Base-by-base conservation (phyloP, 2,329 filamentous ascomycete genomes). In the Davidsoniella eucalypti region DNA sequence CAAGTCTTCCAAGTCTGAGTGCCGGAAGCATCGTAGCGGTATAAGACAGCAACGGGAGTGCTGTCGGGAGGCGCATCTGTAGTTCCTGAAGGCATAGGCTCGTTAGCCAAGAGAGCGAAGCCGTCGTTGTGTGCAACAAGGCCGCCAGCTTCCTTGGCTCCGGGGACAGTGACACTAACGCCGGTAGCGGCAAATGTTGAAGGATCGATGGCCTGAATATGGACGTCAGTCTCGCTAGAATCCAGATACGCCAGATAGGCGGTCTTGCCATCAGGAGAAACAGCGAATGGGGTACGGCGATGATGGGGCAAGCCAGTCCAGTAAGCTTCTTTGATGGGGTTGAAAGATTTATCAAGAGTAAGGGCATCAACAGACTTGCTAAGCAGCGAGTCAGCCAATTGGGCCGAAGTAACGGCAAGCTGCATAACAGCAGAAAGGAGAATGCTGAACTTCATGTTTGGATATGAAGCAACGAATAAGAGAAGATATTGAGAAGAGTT, bases 61-160 rank as follows among this genome's bases (percentile, higher is more conserved):
- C 25, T 46, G 16, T 39, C 23, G 5, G 49, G 25, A 1, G 49
- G 49, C 4, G 68, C 68, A 51, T 73, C 65, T 3, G 68, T 55
- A 14, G 71, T 70, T 18, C 68, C 69, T 1, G 70, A 67, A 2
- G 72, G 66, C 55, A 76, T 62, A 2, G 67, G 66, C 58, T 76
- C 74, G 61, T 77, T 77, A 39, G 74, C 76, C 45, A 80, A 61
- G 25, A 80, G 61, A n/a, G 76, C 75, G 54, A 80, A 80, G 2
- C 76, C 76, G 58, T 80, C 75, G 59, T 80, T 72, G 57, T 79
- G 76, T 14, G 75, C 76, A 41, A 80, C 71, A 1, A 80, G 67
- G 43, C 76, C 76, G 49, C 74, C 73, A 4, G 72, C 74, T 61
- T 80, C 76, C 56, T 75, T 72, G 38, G 67, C 75, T 12, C 68